Evolutionary conservation across 2,329 filamentous ascomycete species (phyloP).

Genomic region (Claviceps monticola): DNA sequence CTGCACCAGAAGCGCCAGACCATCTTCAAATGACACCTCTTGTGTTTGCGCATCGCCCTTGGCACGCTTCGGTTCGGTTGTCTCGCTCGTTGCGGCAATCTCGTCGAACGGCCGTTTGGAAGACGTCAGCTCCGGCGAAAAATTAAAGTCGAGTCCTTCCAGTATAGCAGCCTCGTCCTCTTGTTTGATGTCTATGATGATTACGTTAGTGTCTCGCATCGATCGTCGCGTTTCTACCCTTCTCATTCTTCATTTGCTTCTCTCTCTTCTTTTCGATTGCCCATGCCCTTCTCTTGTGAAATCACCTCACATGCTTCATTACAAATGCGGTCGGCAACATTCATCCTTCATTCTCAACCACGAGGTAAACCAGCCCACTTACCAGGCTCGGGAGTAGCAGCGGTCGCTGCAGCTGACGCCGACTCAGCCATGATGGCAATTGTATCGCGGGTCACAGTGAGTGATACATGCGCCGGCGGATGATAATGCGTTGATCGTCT

Average conservation of each 20-base stretch:
- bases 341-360: background rate
- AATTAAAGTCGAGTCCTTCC: slow-evolving; percentile 21
- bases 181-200: slow-evolving; percentile 22
- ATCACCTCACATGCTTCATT: no score
- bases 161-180: slow-evolving; percentile 19
- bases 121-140: slow-evolving; percentile 21
- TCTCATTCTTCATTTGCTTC: no score
- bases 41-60: slow-evolving; percentile 17
- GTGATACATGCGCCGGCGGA: slow-evolving; percentile 10
- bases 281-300: no score
- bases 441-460: slow-evolving; percentile 14
- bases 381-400: slow-evolving; percentile 22
- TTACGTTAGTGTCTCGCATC: no score
- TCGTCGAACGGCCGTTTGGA: slow-evolving; percentile 24
- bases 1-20: slow-evolving; percentile 24
- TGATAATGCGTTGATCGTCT: background rate
- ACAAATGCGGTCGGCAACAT: no score
- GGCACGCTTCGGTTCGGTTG: slow-evolving; percentile 20
- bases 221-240: no score
- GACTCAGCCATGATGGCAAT: slow-evolving; percentile 28
- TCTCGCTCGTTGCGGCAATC: slow-evolving; percentile 14
- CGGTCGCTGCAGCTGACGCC: slow-evolving; percentile 22
- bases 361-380: slow-evolving; percentile 8
- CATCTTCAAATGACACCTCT: slow-evolving; percentile 21
- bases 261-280: no score